These are phyloP conservation scores for Gossypium laxum DNA, from an alignment of 441 rosid genomes.

Conservation along the genomic window DNA sequence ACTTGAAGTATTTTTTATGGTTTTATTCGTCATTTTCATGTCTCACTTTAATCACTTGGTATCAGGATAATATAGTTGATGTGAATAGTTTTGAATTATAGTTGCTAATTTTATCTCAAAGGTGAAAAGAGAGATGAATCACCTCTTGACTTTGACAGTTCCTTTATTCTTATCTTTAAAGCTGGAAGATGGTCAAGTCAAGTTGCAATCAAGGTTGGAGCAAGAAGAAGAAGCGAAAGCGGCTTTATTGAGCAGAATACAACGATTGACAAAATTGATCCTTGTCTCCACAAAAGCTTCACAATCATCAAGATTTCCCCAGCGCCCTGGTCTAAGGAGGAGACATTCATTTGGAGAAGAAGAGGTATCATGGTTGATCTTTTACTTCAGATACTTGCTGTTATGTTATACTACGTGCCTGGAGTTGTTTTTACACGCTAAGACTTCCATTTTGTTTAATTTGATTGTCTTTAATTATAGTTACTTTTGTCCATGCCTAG, in stretches of 20 bases:
- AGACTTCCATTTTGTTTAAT: conserved; percentile 1
- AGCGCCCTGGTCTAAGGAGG: conserved; percentile 66
- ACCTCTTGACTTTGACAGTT: conserved; percentile 21
- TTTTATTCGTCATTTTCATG: background rate
- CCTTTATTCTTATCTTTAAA: conserved; percentile 32
- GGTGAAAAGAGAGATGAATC: background rate
- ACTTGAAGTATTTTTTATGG: background rate
- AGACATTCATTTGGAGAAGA: conserved; percentile 99
- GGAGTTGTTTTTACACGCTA: background rate
- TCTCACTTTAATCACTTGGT: background rate
- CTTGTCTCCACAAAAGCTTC: conserved; percentile 84
- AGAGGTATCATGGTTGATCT: conserved; percentile 49
- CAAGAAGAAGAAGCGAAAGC: conserved; percentile 97
- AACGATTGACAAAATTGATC: conserved; percentile 81
- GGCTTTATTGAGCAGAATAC: conserved; percentile 89
- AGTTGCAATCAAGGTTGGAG: conserved; percentile 82
- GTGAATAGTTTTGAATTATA: background rate
- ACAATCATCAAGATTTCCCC: conserved; percentile 60
- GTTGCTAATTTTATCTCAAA: background rate
- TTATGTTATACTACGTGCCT: background rate
- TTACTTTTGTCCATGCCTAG: conserved; percentile 35
- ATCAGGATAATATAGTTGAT: background rate
- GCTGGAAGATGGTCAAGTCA: conserved; percentile 97
- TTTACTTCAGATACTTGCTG: background rate
- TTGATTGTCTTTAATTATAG: conserved; percentile 22